Conservation (phyloP, 108 stramenopile species). For the Nitzschia sp. region DNA sequence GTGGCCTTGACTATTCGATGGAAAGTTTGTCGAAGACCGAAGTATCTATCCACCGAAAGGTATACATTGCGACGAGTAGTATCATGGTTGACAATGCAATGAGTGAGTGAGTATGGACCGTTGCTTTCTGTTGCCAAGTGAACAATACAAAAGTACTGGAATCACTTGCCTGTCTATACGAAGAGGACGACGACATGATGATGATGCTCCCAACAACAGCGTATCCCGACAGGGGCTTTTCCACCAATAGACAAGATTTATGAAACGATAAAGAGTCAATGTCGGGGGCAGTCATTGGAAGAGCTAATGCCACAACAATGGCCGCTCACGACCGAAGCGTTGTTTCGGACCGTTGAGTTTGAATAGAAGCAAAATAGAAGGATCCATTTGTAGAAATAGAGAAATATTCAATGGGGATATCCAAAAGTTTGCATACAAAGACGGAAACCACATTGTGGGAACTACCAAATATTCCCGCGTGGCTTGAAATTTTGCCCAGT, state of each 20-base stretch:
- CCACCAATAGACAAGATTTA: conserved; percentile 7
- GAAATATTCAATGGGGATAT: too few species aligned
- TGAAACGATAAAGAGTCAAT: conserved; percentile 4
- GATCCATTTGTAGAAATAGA: too few species aligned
- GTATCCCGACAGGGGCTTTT: too few species aligned
- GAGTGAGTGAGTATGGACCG: conserved; percentile 7
- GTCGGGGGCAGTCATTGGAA: not conserved
- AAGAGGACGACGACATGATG: conserved; percentile 18
- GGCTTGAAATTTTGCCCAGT: not conserved
- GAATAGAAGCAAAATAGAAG: too few species aligned
- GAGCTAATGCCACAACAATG: not conserved
- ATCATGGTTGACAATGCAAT: too few species aligned
- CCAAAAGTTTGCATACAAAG: too few species aligned
- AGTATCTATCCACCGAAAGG: conserved; percentile 20
- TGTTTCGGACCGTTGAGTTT: too few species aligned
- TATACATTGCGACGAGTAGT: not conserved
- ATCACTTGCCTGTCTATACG: conserved; percentile 23
- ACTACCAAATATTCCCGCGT: not conserved
- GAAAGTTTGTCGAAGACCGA: conserved; percentile 31
- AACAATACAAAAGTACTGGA: too few species aligned
- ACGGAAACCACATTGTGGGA: too few species aligned
- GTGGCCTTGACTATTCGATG: not conserved
- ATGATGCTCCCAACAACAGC: too few species aligned
- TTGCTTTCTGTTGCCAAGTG: too few species aligned
- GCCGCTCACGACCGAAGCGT: not conserved